Base-by-base conservation (phyloP, 139 green algal species). In the Tetraselmis striata region DNA sequence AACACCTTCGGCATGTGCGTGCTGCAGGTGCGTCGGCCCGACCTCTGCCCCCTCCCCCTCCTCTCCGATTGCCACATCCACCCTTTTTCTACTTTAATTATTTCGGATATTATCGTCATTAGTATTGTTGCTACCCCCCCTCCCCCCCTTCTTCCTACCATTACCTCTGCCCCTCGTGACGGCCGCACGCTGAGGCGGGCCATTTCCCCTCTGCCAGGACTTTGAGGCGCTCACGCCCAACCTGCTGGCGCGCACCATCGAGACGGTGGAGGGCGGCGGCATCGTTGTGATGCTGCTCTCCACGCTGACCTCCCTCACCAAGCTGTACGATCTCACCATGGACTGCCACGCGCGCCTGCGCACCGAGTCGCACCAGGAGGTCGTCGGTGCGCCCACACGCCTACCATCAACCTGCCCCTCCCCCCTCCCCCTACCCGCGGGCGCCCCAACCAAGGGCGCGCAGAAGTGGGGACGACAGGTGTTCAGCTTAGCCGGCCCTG, bases 1-100 rank as follows among this genome's bases (percentile, higher is more conserved):
- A 97, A 97, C 89, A 99, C 97, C 23, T 99, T 95, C 87, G 96
- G 96, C 81, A 99, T 99, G 96, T 94, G 92, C n/a, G 96, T 99
- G 18, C 92, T 99, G 59, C 95, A 98, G 93, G 94, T 95, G 74
- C 27, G 84, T n/a, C n/a, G n/a, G n/a, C n/a, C n/a, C n/a, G n/a
- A n/a, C n/a, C n/a, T n/a, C n/a, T 29, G n/a, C 23, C 31, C 22
- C 58, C 30, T 81, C 25, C 45, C 24, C 79, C 18, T 28, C 30
- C 32, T 18, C 32, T 77, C 28, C 25, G 11, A 76, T 67, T 82
- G 24, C 79, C 30, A 26, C 26, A 2, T 67, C 30, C 77, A 81
- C 30, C 23, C 27, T n/a, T n/a, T n/a, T n/a, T n/a, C n/a, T n/a
- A n/a, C 23, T 75, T 23, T n/a, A 23, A 75, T n/a, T n/a, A 75